Conservation (phyloP, 441 rosid genomes). For the Pelargonium citronellum region DNA sequence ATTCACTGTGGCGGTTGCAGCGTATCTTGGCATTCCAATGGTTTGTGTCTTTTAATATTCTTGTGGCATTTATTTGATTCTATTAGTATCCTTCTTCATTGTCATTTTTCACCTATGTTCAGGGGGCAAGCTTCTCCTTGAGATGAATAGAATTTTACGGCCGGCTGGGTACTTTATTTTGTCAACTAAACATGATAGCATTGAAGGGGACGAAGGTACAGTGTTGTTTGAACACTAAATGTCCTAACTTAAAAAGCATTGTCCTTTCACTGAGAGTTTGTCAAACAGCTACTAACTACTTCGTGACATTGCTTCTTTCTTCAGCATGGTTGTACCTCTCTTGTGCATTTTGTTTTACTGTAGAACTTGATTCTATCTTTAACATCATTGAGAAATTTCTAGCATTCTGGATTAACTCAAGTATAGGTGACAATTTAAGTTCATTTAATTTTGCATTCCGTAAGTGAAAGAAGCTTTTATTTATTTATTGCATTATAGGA, state of each 20-base stretch:
- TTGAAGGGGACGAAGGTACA: conserved; percentile 74
- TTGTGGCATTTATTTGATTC: neutral
- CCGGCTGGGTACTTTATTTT: conserved; percentile 95
- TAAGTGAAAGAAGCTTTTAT: neutral
- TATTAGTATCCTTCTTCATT: neutral
- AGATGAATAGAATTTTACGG: conserved; percentile 78
- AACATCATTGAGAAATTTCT: no score
- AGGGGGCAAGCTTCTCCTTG: conserved; percentile 94
- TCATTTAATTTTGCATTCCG: neutral
- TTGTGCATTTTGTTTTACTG: neutral
- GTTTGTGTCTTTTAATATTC: conserved; percentile 18
- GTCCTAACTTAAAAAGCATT: neutral
- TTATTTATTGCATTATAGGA: neutral
- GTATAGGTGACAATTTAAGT: neutral
- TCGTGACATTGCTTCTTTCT: neutral
- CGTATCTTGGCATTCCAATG: conserved; percentile 98
- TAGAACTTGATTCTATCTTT: neutral
- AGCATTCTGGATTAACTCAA: no score
- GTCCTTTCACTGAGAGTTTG: neutral
- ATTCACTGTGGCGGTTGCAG: conserved; percentile 98
- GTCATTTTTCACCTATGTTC: conserved; percentile 18
- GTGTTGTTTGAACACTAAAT: neutral
- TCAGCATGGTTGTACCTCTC: neutral
- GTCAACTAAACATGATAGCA: conserved; percentile 75
- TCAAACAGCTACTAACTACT: neutral